Conservation (phyloP, 805 yeast genomes). For the Jamesozyma hellenica region DNA sequence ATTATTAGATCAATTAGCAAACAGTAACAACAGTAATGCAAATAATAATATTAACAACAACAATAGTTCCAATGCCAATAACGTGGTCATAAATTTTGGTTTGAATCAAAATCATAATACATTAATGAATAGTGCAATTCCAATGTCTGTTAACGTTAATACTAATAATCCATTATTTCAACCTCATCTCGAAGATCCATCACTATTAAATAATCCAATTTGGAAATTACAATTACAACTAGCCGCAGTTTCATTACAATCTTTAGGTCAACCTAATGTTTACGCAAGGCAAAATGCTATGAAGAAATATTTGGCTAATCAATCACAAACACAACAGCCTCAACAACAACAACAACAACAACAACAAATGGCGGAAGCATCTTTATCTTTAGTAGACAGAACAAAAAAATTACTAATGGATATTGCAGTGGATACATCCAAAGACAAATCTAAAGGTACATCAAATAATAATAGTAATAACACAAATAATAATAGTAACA, state of each 20-base stretch:
- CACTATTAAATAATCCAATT: conserved; percentile 25
- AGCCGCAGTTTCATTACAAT: conserved; percentile 26
- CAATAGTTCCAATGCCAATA: conserved; percentile 2
- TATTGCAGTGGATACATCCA: conserved; percentile 17
- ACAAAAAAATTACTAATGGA: conserved; percentile 27
- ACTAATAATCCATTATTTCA: conserved; percentile 28
- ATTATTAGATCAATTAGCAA: conserved; percentile 14
- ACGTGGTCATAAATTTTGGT: too few species aligned
- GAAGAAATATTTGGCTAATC: conserved; percentile 26
- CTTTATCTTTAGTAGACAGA: conserved; percentile 26
- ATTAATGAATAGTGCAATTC: neutral
- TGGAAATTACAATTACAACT: conserved; percentile 31
- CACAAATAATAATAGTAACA: conserved; percentile 1
- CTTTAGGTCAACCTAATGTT: conserved; percentile 29
- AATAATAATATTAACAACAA: conserved; percentile 1
- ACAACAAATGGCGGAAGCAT: conserved; percentile 21
- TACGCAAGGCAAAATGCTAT: conserved; percentile 32
- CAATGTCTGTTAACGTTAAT: conserved; percentile 9
- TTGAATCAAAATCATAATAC: neutral
- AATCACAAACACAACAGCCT: conserved; percentile 12
- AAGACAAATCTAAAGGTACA: conserved; percentile 3
- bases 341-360: conserved; percentile 8
- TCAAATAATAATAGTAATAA: neutral
- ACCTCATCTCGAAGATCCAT: conserved; percentile 28
- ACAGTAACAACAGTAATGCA: conserved; percentile 3